phyloP scores from a whole-genome alignment of 2,329 filamentous ascomycete genomes.

The Blumeriella jaapii region DNA sequence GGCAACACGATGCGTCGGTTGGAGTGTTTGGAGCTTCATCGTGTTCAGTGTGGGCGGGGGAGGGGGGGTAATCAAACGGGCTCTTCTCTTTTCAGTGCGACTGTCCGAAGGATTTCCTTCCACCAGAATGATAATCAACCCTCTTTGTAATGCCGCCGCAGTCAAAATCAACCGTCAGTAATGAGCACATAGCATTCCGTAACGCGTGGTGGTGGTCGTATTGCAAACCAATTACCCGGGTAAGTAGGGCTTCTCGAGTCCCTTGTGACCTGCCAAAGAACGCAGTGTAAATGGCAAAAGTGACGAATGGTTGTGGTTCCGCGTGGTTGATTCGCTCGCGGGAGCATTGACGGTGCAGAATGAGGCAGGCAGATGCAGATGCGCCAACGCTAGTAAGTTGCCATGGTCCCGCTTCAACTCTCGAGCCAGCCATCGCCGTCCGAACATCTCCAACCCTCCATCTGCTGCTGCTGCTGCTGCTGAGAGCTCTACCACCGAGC shows the following conservation, averaged over 20 bases:
- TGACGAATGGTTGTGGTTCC: too few relatives aligned
- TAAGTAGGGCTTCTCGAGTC: too few relatives aligned
- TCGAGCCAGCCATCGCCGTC: too few relatives aligned
- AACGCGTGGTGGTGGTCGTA: too few relatives aligned
- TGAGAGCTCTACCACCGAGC: slow-evolving; percentile 8
- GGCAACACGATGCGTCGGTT: slow-evolving; percentile 20
- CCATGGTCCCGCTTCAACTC: too few relatives aligned
- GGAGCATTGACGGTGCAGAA: too few relatives aligned
- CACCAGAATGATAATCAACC: slow-evolving; percentile 24
- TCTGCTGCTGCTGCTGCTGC: slow-evolving; percentile 2
- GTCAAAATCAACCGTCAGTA: slow-evolving; percentile 12
- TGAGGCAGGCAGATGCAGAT: too few relatives aligned
- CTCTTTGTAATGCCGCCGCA: slow-evolving; percentile 24
- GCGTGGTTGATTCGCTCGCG: too few relatives aligned
- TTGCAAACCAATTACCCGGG: too few relatives aligned
- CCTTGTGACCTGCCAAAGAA: too few relatives aligned
- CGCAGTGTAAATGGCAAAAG: too few relatives aligned
- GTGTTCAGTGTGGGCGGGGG: slow-evolving; percentile 21
- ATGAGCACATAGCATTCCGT: slow-evolving; percentile 3
- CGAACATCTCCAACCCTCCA: slow-evolving; percentile 4
- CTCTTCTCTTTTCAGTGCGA: slow-evolving; percentile 18
- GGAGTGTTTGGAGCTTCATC: slow-evolving; percentile 22
- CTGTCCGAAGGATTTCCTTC: slow-evolving; percentile 20
- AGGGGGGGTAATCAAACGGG: slow-evolving; percentile 13
- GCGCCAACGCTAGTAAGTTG: too few relatives aligned